A percentile compares a stretch with the other conserved stretches of the same genome.
phyloP scores from a whole-genome alignment of 2,329 filamentous ascomycete genomes.

The Phyllosticta citriasiana region DNA sequence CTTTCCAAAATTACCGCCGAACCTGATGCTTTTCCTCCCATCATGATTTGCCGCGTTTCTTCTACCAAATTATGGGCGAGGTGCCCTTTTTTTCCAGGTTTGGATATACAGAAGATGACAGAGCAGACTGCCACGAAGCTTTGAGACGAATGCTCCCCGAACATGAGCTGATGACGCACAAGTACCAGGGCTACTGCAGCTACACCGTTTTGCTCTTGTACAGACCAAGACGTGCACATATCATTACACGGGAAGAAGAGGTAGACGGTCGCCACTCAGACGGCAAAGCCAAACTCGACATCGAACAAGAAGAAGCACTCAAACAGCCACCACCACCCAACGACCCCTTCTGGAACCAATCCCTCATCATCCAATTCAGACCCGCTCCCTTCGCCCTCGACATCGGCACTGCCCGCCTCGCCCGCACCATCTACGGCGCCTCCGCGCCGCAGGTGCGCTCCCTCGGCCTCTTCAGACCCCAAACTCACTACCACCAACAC shows the following conservation, averaged over 20 bases:
- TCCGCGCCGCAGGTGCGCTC: conserved; percentile 15
- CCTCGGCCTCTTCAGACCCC: conserved; percentile 10
- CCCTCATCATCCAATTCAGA: conserved; percentile 12
- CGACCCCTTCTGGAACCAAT: background rate
- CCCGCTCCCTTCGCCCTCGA: conserved; percentile 7
- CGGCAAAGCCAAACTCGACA: too few species aligned
- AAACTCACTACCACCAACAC: too few species aligned
- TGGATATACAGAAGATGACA: background rate
- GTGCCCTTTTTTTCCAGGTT: background rate
- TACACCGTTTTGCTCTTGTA: conserved; percentile 8
- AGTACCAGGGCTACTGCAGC: conserved; percentile 12
- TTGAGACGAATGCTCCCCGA: background rate
- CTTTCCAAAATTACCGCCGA: background rate
- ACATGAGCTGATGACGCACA: background rate
- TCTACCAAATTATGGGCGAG: background rate
- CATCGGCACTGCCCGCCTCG: conserved; percentile 15
- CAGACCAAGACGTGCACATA: background rate
- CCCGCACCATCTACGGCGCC: conserved; percentile 15
- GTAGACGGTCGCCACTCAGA: too few species aligned
- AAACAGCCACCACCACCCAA: background rate
- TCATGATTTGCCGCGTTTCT: too few species aligned
- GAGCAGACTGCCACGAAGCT: background rate
- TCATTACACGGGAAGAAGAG: too few species aligned
- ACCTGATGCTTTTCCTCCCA: too few species aligned
- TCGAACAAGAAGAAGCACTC: background rate